phyloP scores from a whole-genome alignment of 306 rosid genomes.

The Abrus precatorius region DNA sequence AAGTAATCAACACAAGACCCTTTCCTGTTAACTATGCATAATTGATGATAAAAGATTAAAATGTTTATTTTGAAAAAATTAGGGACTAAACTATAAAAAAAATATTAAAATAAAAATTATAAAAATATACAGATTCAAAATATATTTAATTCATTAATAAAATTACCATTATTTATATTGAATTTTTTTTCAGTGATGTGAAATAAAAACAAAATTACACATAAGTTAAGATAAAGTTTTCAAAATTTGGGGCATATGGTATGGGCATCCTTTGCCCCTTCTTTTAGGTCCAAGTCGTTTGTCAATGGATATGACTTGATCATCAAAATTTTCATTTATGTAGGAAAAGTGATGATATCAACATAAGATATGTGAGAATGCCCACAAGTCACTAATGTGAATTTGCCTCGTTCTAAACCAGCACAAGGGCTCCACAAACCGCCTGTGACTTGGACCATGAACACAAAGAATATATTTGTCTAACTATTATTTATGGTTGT shows the following conservation, averaged over 20 bases:
- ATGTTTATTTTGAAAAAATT: no score
- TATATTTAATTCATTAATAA: no score
- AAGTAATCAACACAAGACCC: no score
- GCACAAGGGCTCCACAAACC: slow-evolving; percentile 66
- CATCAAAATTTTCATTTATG: no score
- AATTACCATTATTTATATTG: no score
- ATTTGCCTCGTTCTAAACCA: slow-evolving; percentile 27
- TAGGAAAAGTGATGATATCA: neutral
- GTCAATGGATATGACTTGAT: neutral
- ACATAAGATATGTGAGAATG: neutral
- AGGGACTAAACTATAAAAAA: no score
- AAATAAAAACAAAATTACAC: no score
- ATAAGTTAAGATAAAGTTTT: neutral
- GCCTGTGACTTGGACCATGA: neutral
- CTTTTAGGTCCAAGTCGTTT: neutral
- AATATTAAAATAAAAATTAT: no score
- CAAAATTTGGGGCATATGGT: neutral
- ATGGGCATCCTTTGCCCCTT: neutral
- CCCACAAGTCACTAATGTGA: neutral
- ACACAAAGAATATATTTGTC: slow-evolving; percentile 22
- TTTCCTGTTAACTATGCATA: no score
- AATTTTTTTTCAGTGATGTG: no score
- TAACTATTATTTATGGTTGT: slow-evolving; percentile 4
- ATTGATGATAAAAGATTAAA: no score
- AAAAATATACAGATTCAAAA: no score